A percentile compares a stretch with the other conserved stretches of the same genome.
These are phyloP conservation scores for Albizia julibrissin DNA, from an alignment of 306 rosid genomes.

Conservation along the genomic window DNA sequence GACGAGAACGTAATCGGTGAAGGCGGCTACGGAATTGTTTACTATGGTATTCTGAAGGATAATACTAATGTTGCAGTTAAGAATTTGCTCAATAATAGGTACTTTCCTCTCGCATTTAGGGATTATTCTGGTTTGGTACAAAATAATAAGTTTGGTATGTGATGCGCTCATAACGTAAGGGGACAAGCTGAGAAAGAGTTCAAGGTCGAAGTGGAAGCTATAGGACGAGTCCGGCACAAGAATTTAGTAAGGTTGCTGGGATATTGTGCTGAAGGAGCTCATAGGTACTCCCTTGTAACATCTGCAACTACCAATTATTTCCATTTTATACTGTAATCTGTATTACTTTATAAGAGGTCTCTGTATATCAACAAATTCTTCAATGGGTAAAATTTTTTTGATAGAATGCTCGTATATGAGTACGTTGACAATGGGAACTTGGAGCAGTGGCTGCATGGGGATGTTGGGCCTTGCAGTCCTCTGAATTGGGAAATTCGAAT, in stretches of 20 bases:
- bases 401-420: conserved; percentile 74
- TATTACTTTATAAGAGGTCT: background rate
- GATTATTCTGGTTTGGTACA: background rate
- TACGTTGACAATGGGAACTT: conserved; percentile 65
- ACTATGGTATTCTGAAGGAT: conserved; percentile 58
- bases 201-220: conserved; percentile 69
- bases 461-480: conserved; percentile 63
- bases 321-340: background rate
- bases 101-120: background rate
- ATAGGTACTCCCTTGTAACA: conserved; percentile 45
- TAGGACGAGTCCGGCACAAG: conserved; percentile 74
- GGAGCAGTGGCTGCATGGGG: conserved; percentile 75
- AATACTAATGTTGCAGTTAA: conserved; percentile 58
- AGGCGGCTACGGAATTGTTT: conserved; percentile 73
- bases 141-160: background rate
- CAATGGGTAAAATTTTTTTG: background rate
- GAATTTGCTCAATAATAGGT: conserved; percentile 74
- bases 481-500: conserved; percentile 65
- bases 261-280: conserved; percentile 77
- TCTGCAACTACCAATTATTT: background rate
- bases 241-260: conserved; percentile 65
- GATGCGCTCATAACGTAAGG: conserved; percentile 35
- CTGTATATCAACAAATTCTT: background rate
- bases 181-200: conserved; percentile 80
- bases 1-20: conserved; percentile 64